Percentiles rank a stretch among this genome's conserved stretches.
Conservation (phyloP, 371 early-diverging fungal genomes). For the Mortierella sp. region DNA sequence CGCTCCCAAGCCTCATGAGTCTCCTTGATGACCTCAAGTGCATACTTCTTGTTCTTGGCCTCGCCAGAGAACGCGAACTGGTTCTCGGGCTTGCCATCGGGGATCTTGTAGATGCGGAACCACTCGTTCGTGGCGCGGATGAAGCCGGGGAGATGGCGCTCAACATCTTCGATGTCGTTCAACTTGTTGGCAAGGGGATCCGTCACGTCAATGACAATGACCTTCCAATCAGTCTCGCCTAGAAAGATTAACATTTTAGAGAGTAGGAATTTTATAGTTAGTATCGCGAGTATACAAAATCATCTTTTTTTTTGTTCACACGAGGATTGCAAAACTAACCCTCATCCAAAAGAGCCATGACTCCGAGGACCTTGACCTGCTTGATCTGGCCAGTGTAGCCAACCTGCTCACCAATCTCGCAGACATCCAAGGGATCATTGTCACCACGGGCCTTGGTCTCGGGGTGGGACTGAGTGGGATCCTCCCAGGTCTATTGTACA, state of each 20-base stretch:
- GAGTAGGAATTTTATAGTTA: too few species aligned
- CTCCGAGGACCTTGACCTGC: conserved; percentile 98
- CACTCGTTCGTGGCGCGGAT: conserved; percentile 96
- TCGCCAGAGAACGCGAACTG: conserved; percentile 97
- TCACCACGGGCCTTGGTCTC: conserved; percentile 96
- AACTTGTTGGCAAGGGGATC: conserved; percentile 94
- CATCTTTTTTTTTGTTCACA: too few species aligned
- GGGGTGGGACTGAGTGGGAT: conserved; percentile 86
- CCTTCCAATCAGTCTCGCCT: conserved; percentile 99
- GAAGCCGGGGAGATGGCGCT: conserved; percentile 94
- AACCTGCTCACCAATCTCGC: conserved; percentile 96
- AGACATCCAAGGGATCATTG: conserved; percentile 98
- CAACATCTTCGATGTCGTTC: conserved; percentile 98
- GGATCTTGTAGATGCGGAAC: conserved; percentile 99
- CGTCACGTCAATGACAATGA: conserved; percentile 95
- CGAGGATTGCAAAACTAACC: conserved; percentile 62
- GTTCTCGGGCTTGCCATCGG: conserved; percentile 99
- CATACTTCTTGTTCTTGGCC: conserved; percentile 91
- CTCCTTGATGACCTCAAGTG: conserved; percentile 92
- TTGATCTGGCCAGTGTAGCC: conserved; percentile 96
- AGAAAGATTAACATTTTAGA: neutral
- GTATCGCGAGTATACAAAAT: too few species aligned
- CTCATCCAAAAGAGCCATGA: conserved; percentile 98
- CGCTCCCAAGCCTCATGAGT: conserved; percentile 96
- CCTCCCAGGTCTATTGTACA: conserved; percentile 95